Percentiles rank a stretch among this genome's conserved stretches.
These are phyloP conservation scores for Royoungia palumana DNA, from an alignment of 768 basidiomycete genomes.

Conservation along the genomic window DNA sequence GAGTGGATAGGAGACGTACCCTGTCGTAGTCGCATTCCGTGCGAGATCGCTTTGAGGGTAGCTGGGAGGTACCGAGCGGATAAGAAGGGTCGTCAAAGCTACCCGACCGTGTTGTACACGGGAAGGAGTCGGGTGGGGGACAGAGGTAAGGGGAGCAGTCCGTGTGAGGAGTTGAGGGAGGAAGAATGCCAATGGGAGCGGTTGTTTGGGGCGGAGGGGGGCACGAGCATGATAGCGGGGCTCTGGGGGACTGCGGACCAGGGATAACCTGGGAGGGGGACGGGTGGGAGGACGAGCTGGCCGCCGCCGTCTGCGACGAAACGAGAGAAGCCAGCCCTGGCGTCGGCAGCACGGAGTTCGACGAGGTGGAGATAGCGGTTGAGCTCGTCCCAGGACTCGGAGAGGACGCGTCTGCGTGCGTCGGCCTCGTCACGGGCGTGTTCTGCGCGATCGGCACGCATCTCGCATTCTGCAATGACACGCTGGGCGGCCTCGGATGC, in stretches of 20 bases:
- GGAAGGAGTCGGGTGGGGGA: slow-evolving; percentile 34
- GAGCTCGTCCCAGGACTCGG: slow-evolving; percentile 50
- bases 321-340: slow-evolving; percentile 44
- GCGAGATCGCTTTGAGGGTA: slow-evolving; percentile 49
- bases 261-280: slow-evolving; percentile 29
- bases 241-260: slow-evolving; percentile 6
- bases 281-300: slow-evolving; percentile 36
- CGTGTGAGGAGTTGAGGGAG: slow-evolving; percentile 29
- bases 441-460: slow-evolving; percentile 49
- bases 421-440: slow-evolving; percentile 54
- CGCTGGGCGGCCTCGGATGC: slow-evolving; percentile 34
- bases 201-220: slow-evolving; percentile 16
- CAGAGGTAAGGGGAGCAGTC: slow-evolving; percentile 36
- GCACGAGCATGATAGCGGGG: slow-evolving; percentile 29
- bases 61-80: slow-evolving; percentile 36
- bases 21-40: slow-evolving; percentile 36
- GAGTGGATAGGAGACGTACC: neutral
- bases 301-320: slow-evolving; percentile 46
- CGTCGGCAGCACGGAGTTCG: slow-evolving; percentile 48
- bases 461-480: slow-evolving; percentile 45
- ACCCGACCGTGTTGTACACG: slow-evolving; percentile 42
- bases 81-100: slow-evolving; percentile 38
- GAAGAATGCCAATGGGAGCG: slow-evolving; percentile 22
- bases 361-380: slow-evolving; percentile 44
- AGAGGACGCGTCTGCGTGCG: slow-evolving; percentile 40